Evolutionary conservation across 139 green algal species (phyloP).

Genomic region (Yamagishiella unicocca): DNA sequence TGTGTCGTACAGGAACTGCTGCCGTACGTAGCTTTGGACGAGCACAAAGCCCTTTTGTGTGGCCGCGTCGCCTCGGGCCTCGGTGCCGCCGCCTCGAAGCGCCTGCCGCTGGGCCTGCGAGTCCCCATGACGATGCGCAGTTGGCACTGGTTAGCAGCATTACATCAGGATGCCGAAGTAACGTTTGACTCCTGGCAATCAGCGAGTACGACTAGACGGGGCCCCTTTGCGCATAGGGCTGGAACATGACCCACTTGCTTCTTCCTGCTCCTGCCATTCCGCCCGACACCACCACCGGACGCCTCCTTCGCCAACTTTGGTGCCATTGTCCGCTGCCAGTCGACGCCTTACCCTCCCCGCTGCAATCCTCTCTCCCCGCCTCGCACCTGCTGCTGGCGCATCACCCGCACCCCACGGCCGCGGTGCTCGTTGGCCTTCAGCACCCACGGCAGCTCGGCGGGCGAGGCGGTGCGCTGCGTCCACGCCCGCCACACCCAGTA

Average conservation of each 20-base stretch:
- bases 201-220: too few species aligned
- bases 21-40: constrained; percentile 69
- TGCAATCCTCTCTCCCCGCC: background rate
- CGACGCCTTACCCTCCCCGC: too few species aligned
- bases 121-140: too few species aligned
- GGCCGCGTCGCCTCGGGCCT: background rate
- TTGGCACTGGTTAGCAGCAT: too few species aligned
- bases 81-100: background rate
- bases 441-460: constrained; percentile 66
- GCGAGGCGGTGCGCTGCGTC: constrained; percentile 15
- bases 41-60: constrained; percentile 52
- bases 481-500: constrained; percentile 69
- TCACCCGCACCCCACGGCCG: constrained; percentile 8
- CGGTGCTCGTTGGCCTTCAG: constrained; percentile 77
- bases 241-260: too few species aligned
- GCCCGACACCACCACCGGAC: too few species aligned
- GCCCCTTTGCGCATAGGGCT: too few species aligned
- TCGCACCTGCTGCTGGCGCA: constrained; percentile 30
- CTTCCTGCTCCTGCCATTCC: too few species aligned
- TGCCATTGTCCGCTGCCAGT: too few species aligned
- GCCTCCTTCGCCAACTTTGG: too few species aligned
- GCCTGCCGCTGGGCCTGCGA: constrained; percentile 35
- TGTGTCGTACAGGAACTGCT: constrained; percentile 64
- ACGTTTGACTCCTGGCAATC: too few species aligned
- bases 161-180: too few species aligned